A percentile compares a stretch with the other conserved stretches of the same genome.
Evolutionary conservation across 2,329 filamentous ascomycete genomes (phyloP).

Genomic region (Fulvia fulva): DNA sequence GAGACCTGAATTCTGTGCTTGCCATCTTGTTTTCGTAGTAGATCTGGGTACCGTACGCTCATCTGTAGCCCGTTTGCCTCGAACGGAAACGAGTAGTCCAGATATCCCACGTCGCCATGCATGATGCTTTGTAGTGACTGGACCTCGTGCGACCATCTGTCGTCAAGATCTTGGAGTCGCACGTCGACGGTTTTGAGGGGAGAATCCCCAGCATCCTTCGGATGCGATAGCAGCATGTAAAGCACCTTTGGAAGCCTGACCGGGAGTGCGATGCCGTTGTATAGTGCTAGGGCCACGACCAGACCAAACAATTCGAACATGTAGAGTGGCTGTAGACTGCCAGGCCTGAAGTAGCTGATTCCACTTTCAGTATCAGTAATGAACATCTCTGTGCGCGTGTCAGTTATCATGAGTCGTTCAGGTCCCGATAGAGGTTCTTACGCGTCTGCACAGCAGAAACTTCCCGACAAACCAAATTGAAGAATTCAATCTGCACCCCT

Average conservation of each 20-base stretch:
- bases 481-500: constrained; percentile 95
- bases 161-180: constrained; percentile 70
- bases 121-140: constrained; percentile 70
- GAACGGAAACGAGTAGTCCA: constrained; percentile 82
- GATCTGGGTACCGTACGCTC: constrained; percentile 36
- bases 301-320: constrained; percentile 87
- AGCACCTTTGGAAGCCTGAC: constrained; percentile 82
- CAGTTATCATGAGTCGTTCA: background rate
- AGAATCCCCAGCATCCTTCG: too few species aligned
- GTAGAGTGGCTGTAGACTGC: constrained; percentile 76
- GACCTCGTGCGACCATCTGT: constrained; percentile 81
- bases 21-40: background rate
- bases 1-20: background rate
- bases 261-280: constrained; percentile 88
- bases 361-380: constrained; percentile 69
- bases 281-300: constrained; percentile 82
- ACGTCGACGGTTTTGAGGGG: too few species aligned
- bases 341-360: constrained; percentile 84
- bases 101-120: constrained; percentile 72
- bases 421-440: constrained; percentile 30
- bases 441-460: constrained; percentile 73
- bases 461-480: constrained; percentile 75
- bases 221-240: constrained; percentile 68
- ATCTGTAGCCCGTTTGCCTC: constrained; percentile 53
- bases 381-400: constrained; percentile 58